A percentile compares a stretch with the other conserved stretches of the same genome.
Conservation (phyloP, 1,284 basidiomycete species). For the Thelephora terrestris region DNA sequence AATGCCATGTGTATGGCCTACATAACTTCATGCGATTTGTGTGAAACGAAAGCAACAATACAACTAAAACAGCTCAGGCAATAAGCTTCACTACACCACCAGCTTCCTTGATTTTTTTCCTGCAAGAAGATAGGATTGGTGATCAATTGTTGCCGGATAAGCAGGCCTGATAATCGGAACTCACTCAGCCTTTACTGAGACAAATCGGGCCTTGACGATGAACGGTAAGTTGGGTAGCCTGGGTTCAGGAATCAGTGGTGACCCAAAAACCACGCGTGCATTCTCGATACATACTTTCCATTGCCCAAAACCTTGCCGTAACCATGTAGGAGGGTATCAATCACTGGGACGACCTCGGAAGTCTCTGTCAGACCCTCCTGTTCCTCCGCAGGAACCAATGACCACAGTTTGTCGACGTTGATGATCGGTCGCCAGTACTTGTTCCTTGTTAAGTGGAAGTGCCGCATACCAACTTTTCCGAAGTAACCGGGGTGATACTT, state of each 20-base stretch:
- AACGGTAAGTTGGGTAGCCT: slow-evolving; percentile 78
- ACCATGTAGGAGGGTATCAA: slow-evolving; percentile 79
- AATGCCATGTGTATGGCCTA: not conserved
- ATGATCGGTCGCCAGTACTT: slow-evolving; percentile 86
- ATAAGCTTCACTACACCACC: slow-evolving; percentile 88
- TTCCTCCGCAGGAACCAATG: slow-evolving; percentile 68
- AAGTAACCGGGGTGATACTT: slow-evolving; percentile 99
- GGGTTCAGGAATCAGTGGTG: slow-evolving; percentile 1
- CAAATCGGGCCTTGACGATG: slow-evolving; percentile 95
- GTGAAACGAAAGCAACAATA: not conserved
- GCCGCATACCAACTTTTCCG: slow-evolving; percentile 98
- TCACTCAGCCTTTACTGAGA: slow-evolving; percentile 82
- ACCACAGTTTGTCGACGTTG: slow-evolving; percentile 95
- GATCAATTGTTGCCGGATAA: slow-evolving; percentile 6
- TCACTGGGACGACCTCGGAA: slow-evolving; percentile 81
- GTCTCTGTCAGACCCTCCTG: slow-evolving; percentile 59
- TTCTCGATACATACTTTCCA: slow-evolving; percentile 48
- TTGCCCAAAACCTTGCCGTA: slow-evolving; percentile 91
- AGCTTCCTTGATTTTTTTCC: slow-evolving; percentile 83
- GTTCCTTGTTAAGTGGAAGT: slow-evolving; percentile 95
- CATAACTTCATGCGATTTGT: not conserved
- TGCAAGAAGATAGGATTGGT: slow-evolving; percentile 18
- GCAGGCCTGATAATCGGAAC: slow-evolving; percentile 23
- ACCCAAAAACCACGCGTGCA: not conserved
- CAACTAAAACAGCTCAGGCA: slow-evolving; percentile 38